Base-by-base conservation (phyloP, 1,139 yeast species). In the Citeromyces siamensis region DNA sequence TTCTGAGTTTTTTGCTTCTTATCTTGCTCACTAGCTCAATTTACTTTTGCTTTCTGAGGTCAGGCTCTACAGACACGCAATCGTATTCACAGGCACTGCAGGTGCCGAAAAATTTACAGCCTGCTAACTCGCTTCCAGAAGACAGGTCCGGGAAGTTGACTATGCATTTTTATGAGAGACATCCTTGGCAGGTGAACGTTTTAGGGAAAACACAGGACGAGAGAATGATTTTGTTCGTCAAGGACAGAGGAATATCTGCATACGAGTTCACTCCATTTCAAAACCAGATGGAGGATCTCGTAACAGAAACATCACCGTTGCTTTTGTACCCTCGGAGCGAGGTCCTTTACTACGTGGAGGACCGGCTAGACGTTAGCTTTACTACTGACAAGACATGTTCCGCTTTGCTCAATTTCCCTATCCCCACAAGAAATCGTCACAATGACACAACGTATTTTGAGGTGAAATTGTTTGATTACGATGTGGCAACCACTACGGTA, bases 391-490 rank as follows among this genome's bases (percentile, higher is more conserved):
- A 48, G n/a, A 52, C 64, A 19, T 57, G 64, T 2, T 62, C 68
- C 3, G 67, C 79, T 1, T 64, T 68, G 2, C 56, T 80, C 44
- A 80, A 80, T 50, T 65, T 67, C 43, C 78, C 86, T 9, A 54
- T 80, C 32, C 93, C 93, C 0, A 64, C 66, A 3, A 62, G 62
- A 41, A 71, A 73, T 43, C 60, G 81, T 41, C 64, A 62, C 43
- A 76, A 79, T 21, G 82, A 73, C 44, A 65, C 79, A 0, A 70
- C 78, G 3, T 81, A 81, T 51, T 81, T 79, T 49, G 93, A 81
- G 52, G 71, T 74, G 3, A 81, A 81, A 48, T 58, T 80, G 1
- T 75, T 64, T 52, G 80, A 72, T 41, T 66, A 62, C 45, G 36
- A 55, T 48, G 46, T 52, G 10, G 57, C 49, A 22, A 60, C 64